Base-by-base conservation (phyloP, 2,329 filamentous ascomycete species). In the Periglandula ipomoeae region DNA sequence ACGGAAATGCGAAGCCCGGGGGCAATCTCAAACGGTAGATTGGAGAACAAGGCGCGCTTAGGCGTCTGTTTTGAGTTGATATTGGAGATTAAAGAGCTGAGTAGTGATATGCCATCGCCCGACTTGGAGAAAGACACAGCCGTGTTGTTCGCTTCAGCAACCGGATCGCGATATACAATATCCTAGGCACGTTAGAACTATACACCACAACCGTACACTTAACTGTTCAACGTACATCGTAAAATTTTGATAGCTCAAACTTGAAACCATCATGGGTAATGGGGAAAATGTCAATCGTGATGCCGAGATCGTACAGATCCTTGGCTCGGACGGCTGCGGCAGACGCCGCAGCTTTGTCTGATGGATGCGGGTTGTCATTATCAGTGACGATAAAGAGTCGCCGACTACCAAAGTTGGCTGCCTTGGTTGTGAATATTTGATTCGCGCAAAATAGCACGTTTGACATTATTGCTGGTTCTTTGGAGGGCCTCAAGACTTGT, bases 311-410 rank as follows among this genome's bases (percentile, higher is more conserved):
- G 62, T 96, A 97, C 20, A 98, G 66, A 69, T 98, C 93, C 63
- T 95, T 95, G 24, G 93, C 93, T 47, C 90, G 81, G 5, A 93
- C 88, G 6, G 87, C 84, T 4, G 93, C 88, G 32, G 85, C 81
- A 13, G 85, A 85, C 46, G 84, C 82, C 26, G 84, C 73, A 7
- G 77, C 73, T 66, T 90, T 93, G 62, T 87, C 83, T 17, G 78
- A 73, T 0, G 72, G 70, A 62, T 94, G 87, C 4, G 93, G 93
- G 55, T 89, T 78, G 63, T 97, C 93, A 55, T 95, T 88, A 64
- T 97, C 89, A 0, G 93, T 97, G 49, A 98, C 88, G 54, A 98
- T 81, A 67, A 98, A 98, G n/a, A 98, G 70, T 30, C 93, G 81
- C 52, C 91, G 77, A 5, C 91, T 97, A 4, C 88, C 85, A 64